Conservation (phyloP, 345 rosid genomes). For the Salix brachista region DNA sequence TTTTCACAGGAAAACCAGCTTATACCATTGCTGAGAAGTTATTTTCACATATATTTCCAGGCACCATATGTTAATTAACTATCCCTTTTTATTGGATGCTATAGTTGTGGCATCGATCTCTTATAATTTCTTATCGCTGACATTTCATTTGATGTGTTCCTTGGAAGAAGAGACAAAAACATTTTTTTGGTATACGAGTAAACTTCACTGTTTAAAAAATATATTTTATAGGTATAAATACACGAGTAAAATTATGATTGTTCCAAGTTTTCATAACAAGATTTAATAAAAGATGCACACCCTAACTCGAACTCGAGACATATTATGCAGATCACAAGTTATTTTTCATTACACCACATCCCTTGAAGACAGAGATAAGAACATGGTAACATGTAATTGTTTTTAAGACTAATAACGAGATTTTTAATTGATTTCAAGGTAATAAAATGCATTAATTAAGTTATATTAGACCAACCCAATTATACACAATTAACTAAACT, state of each 20-base stretch:
- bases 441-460: not conserved
- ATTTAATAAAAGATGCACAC: rapidly evolving
- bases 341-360: rapidly evolving
- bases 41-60: not conserved
- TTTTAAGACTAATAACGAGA: not conserved
- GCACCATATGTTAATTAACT: not conserved
- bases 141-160: not conserved
- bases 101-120: not conserved
- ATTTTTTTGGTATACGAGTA: too few relatives aligned
- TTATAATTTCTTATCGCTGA: not conserved
- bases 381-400: not conserved
- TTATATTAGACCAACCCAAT: not conserved
- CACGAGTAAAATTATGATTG: rapidly evolving
- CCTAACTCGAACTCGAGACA: too few relatives aligned
- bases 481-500: not conserved
- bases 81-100: not conserved
- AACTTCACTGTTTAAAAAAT: rapidly evolving
- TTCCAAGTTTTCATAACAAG: too few relatives aligned
- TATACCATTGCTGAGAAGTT: not conserved
- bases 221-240: rapidly evolving
- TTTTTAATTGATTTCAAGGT: not conserved
- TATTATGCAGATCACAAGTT: not conserved
- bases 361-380: rapidly evolving
- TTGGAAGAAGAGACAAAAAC: too few relatives aligned
- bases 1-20: not conserved